Base-by-base conservation (phyloP, 768 basidiomycete genomes). In the Auriscalpium orientale region DNA sequence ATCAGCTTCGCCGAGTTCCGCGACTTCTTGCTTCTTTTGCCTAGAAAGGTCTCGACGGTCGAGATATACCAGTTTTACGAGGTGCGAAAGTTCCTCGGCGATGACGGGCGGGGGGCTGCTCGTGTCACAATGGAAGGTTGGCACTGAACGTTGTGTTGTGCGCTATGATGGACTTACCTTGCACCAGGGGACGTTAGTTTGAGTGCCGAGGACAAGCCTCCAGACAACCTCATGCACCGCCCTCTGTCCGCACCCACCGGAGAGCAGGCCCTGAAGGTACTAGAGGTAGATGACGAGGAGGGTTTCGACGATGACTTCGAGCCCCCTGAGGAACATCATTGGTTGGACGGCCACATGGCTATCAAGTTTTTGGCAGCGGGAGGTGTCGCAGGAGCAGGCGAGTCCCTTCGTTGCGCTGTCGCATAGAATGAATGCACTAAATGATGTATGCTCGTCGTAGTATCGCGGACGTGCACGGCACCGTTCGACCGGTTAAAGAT, bases 401-500 rank as follows among this genome's bases (percentile, higher is more conserved):
- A 72, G 83, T 70, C 8, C n/a, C n/a, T 36, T 45, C 18, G 2
- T 21, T 35, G 3, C 8, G 35, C 8, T 1, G 54, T 53, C 21
- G 12, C 44, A 35, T 50, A 35, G 20, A 15, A n/a, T 47, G 36
- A 37, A n/a, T 52, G 44, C 8, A 51, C 18, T 28, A 4, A 28
- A 28, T 53, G 56, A 59, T 38, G 36, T 28, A 54, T 44, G 34
- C 52, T 54, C 53, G 28, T 28, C 28, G 49, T 51, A 97, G 97
- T 98, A 33, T 98, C 95, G 13, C 80, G 97, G 63, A 90, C 95
- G 46, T 94, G 91, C 57, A 99, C 97, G 0, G 97, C 97, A 7
- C 97, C 97, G 1, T 98, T 98, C 62, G 97, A 99, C 73, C 84
- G 97, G 53, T 76, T 99, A 51, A 99, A 95, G 70, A 81, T 99